Percentiles rank a stretch among this genome's conserved stretches.
Evolutionary conservation across 352 stramenopile species (phyloP).

Genomic region (Phytophthora aleatoria): DNA sequence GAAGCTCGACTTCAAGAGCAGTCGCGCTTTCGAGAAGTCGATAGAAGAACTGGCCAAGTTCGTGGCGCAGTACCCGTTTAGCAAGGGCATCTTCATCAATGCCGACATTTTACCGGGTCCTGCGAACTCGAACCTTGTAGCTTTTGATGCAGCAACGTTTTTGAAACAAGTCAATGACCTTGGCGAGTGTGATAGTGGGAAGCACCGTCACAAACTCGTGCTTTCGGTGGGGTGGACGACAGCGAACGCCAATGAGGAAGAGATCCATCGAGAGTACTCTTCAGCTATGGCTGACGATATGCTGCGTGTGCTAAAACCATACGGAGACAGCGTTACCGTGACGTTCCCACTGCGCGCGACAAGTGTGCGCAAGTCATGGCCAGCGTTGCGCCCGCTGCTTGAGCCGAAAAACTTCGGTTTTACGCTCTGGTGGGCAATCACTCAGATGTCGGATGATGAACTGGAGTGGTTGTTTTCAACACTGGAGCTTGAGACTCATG

Average conservation of each 20-base stretch:
- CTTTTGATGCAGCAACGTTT: conserved; percentile 56
- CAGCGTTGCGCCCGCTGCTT: conserved; percentile 49
- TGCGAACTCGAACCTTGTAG: conserved; percentile 41
- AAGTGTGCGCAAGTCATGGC: conserved; percentile 62
- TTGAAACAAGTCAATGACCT: conserved; percentile 47
- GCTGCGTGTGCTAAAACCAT: conserved; percentile 49
- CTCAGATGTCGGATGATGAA: conserved; percentile 51
- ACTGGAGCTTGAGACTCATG: conserved; percentile 43
- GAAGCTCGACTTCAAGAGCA: conserved; percentile 79
- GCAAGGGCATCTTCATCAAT: conserved; percentile 65
- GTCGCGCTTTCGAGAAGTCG: conserved; percentile 46
- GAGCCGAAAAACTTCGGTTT: conserved; percentile 51
- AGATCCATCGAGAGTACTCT: conserved; percentile 57
- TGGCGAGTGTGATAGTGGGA: conserved; percentile 22
- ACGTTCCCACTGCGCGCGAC: conserved; percentile 74
- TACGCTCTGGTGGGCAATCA: conserved; percentile 74
- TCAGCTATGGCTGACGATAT: conserved; percentile 63
- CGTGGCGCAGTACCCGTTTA: conserved; percentile 52
- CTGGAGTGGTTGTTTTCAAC: conserved; percentile 67
- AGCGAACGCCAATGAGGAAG: conserved; percentile 54
- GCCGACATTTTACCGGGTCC: conserved; percentile 69
- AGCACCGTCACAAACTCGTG: conserved; percentile 65
- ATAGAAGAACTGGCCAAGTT: conserved; percentile 41
- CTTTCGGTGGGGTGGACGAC: conserved; percentile 79
- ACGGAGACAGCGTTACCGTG: conserved; percentile 45